Evolutionary conservation across 2,329 filamentous ascomycete species (phyloP).

Genomic region (Fusarium phyllophilum): DNA sequence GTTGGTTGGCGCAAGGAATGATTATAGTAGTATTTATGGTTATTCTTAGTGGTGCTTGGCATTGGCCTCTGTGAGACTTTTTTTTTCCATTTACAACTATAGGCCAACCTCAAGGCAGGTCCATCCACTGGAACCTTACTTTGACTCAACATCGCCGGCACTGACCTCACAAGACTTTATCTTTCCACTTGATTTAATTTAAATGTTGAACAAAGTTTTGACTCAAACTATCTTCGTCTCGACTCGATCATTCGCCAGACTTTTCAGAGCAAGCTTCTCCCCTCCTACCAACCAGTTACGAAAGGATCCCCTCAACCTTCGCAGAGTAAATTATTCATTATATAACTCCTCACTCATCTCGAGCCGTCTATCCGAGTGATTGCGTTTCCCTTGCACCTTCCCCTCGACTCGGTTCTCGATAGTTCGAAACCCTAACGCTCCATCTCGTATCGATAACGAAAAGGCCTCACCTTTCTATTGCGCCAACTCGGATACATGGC

Average conservation of each 20-base stretch:
- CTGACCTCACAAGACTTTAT: not conserved
- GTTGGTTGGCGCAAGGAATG: not conserved
- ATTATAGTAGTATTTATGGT: constrained; percentile 5
- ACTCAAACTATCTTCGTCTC: not conserved
- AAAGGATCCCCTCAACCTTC: not conserved
- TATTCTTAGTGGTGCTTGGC: constrained; percentile 17
- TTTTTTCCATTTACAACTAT: not conserved
- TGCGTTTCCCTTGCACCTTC: not conserved
- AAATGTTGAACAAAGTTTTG: not conserved
- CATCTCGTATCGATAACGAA: not conserved
- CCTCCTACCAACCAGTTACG: not conserved
- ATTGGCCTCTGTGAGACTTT: not conserved
- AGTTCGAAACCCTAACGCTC: not conserved
- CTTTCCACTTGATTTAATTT: not conserved
- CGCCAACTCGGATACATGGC: not conserved
- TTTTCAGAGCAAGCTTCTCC: constrained; percentile 5
- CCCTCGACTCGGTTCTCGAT: not conserved
- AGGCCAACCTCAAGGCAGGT: not conserved
- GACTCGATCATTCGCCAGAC: not conserved
- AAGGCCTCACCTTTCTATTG: not conserved
- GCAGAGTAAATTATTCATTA: not conserved
- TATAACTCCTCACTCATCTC: not conserved
- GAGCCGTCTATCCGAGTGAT: not conserved
- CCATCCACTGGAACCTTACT: not conserved
- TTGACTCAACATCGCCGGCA: not conserved